phyloP scores from a whole-genome alignment of 345 rosid species.

The Theobroma cacao region DNA sequence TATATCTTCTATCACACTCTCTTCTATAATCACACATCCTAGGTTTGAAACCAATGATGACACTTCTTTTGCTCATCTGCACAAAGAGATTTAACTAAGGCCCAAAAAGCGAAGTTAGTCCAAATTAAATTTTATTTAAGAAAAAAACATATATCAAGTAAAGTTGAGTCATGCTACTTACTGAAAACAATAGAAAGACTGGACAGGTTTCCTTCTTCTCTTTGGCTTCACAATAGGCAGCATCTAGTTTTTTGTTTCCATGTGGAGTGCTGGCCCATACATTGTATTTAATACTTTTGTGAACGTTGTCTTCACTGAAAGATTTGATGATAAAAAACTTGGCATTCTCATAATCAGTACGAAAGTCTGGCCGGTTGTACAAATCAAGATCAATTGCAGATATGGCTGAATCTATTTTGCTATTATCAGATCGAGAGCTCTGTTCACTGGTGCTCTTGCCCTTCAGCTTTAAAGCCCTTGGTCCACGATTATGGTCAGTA shows the following conservation, averaged over 20 bases:
- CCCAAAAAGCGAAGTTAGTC: no score
- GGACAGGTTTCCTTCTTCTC: slow-evolving; percentile 49
- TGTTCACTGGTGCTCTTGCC: slow-evolving; percentile 38
- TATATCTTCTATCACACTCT: no score
- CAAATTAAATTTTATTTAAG: no score
- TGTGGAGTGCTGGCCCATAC: slow-evolving; percentile 83
- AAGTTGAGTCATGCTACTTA: slow-evolving; percentile 14
- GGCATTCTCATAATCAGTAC: slow-evolving; percentile 52
- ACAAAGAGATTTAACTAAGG: no score
- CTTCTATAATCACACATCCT: no score
- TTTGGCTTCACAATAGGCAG: slow-evolving; percentile 60
- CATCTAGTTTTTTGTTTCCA: slow-evolving; percentile 68
- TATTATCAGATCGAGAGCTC: slow-evolving; percentile 29
- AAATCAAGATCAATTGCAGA: slow-evolving; percentile 33
- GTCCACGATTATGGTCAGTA: slow-evolving; percentile 58
- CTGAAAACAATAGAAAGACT: slow-evolving; percentile 68
- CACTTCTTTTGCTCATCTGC: no score
- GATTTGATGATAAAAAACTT: slow-evolving; percentile 73
- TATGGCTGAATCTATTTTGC: slow-evolving; percentile 30
- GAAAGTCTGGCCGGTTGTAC: slow-evolving; percentile 49
- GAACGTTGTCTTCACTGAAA: slow-evolving; percentile 80
- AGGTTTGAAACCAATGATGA: no score
- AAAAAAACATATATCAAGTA: not conserved
- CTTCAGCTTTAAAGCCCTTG: slow-evolving; percentile 56
- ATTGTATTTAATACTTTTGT: slow-evolving; percentile 65